Evolutionary conservation across 768 basidiomycete genomes (phyloP).

Genomic region (Lentinula sp.): DNA sequence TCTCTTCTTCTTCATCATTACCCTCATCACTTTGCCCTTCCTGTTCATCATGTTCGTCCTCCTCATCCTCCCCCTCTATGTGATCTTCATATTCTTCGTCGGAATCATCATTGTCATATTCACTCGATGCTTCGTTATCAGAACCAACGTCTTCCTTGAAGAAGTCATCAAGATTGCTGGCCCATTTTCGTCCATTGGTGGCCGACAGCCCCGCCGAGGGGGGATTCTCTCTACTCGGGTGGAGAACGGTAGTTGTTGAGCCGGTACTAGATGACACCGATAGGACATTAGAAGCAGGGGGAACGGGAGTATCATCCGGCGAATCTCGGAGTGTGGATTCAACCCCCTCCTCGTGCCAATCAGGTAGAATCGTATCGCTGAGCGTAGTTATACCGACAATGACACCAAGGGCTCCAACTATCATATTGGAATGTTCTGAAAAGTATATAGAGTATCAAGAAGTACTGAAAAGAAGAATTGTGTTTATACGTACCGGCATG

Average conservation of each 20-base stretch:
- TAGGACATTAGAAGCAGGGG: slow-evolving; percentile 21
- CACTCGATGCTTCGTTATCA: slow-evolving; percentile 18
- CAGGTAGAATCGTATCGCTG: slow-evolving; percentile 55
- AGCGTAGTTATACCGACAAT: slow-evolving; percentile 52
- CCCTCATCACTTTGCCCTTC: slow-evolving; percentile 10
- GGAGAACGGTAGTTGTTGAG: slow-evolving; percentile 45
- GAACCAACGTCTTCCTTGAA: slow-evolving; percentile 45
- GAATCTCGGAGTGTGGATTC: slow-evolving; percentile 70
- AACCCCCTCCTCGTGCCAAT: slow-evolving; percentile 86
- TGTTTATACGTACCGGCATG: slow-evolving; percentile 22
- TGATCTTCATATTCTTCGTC: slow-evolving; percentile 23
- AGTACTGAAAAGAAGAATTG: not conserved
- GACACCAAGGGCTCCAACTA: slow-evolving; percentile 63
- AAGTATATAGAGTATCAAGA: slow-evolving; percentile 3
- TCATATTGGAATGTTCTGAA: slow-evolving; percentile 31
- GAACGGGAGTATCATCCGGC: slow-evolving; percentile 43
- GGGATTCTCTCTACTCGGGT: slow-evolving; percentile 36
- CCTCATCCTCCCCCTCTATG: slow-evolving; percentile 16
- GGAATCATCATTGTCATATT: slow-evolving; percentile 19
- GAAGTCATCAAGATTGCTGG: slow-evolving; percentile 67
- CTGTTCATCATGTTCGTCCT: slow-evolving; percentile 19
- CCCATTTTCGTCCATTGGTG: slow-evolving; percentile 33
- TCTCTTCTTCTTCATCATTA: not conserved
- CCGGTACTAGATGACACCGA: slow-evolving; percentile 33
- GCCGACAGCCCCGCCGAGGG: slow-evolving; percentile 37